Percentiles rank a stretch among this genome's conserved stretches.
phyloP scores from a whole-genome alignment of 2,329 filamentous ascomycete species.

The Tricladium varicosporioides region DNA sequence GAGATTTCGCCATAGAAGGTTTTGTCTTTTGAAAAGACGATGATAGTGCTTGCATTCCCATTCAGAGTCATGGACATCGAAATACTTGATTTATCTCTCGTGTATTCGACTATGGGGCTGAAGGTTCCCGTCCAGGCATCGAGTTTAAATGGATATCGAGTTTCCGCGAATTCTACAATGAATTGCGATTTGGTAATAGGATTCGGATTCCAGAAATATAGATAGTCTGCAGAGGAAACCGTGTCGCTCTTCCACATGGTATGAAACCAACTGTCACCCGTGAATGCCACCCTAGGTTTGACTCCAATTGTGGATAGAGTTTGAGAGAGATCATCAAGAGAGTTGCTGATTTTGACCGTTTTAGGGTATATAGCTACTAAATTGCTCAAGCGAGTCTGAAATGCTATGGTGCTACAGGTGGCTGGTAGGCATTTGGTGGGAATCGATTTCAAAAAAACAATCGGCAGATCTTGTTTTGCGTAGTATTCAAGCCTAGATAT shows the following conservation, averaged over 20 bases:
- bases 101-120: neutral
- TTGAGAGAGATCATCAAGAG: neutral
- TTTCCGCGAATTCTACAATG: neutral
- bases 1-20: neutral
- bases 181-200: neutral
- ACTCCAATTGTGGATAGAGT: neutral
- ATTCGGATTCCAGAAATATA: conserved; percentile 2
- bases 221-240: neutral
- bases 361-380: neutral
- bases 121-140: conserved; percentile 9
- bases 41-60: neutral
- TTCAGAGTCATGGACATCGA: neutral
- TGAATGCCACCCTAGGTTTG: neutral
- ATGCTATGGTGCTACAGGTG: neutral
- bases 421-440: neutral
- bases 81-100: neutral
- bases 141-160: conserved; percentile 1
- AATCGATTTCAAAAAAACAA: conserved; percentile 23
- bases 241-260: neutral
- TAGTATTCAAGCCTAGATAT: conserved; percentile 35
- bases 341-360: neutral
- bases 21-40: conserved; percentile 1
- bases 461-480: conserved; percentile 39
- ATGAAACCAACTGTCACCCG: neutral
- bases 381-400: neutral